phyloP scores from a whole-genome alignment of 441 rosid genomes.

The Isatis lusitanica region DNA sequence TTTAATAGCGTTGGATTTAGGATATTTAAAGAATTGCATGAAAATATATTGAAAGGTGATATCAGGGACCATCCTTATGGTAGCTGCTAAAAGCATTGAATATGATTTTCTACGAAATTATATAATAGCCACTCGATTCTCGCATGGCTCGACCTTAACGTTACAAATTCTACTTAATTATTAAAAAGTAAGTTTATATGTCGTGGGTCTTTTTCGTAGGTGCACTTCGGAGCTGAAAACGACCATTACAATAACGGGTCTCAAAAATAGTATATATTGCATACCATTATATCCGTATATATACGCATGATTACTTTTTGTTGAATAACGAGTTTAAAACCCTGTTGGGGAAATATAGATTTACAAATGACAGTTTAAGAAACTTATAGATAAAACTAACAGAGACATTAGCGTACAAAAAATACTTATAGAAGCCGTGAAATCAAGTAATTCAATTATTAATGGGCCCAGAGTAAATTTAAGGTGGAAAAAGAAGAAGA shows the following conservation, averaged over 20 bases:
- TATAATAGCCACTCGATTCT: conserved; percentile 35
- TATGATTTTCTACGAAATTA: conserved; percentile 28
- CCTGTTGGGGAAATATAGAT: not conserved
- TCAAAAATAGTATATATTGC: not conserved
- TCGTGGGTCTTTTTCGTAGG: conserved; percentile 31
- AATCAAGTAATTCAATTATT: conserved; percentile 28
- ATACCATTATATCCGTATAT: not conserved
- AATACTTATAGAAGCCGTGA: not conserved
- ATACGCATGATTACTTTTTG: not conserved
- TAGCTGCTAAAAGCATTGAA: conserved; percentile 36
- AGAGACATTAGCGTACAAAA: not conserved
- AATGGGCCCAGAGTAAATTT: conserved; percentile 23
- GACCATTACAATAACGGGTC: conserved; percentile 25
- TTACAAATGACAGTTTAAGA: not conserved
- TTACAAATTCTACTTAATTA: conserved; percentile 19
- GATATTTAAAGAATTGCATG: conserved; percentile 20
- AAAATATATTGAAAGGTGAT: conserved; percentile 27
- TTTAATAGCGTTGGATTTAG: conserved; percentile 17
- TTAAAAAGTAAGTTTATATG: conserved; percentile 17
- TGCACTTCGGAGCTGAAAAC: conserved; percentile 33
- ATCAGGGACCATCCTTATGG: conserved; percentile 34
- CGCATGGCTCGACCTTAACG: conserved; percentile 35
- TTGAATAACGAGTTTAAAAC: not conserved
- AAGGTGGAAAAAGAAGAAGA: conserved; percentile 7
- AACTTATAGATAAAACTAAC: not conserved